Evolutionary conservation across 2,329 filamentous ascomycete species (phyloP), one percentile per base, ranked within the genome.

Genomic region (Cryphonectria naterciae): DNA sequence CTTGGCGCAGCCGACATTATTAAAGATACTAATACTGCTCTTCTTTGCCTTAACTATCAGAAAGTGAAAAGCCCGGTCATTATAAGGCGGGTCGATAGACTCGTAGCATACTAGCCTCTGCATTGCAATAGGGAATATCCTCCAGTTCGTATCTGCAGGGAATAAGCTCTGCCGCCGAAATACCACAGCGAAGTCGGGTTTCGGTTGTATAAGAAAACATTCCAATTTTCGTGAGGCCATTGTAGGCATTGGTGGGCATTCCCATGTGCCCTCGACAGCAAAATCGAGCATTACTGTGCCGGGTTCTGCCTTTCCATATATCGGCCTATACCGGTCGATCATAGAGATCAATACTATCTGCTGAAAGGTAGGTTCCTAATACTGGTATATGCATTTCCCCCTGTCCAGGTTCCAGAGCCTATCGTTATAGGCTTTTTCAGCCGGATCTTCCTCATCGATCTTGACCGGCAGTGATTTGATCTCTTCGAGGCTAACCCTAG

Each of bases 11-110:
- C 37, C 54, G 54, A 67, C 63, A 4, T 10, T 19, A 10, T 70
- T 37, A 7, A 49, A 28, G 15, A 60, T 37, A 11, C 25, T 43
- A 1, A 0, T 35, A 5, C 3, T 43, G 4, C 19, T 22, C n/a
- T 19, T 58, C n/a, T 70, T 70, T 8, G 62, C 68, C n/a, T 70
- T 63, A 13, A 70, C 58, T 11, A 63, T 70, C 25, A 70, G 11
- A 11, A 70, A 70, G 32, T 67, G 54, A 32, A 70, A 67, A 13
- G 63, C 56, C n/a, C 68, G 43, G 17, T 46, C 52, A 6, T 43
- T 22, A 56, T 28, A 25, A 13, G 41, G 39, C n/a, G 22, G 52
- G 2, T 17, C 15, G 8, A 32, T 15, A 0, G 37, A 39, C n/a
- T 70, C 43, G 8, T 70, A 70, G 3, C 41, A 67, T 2, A 70